Conservation (phyloP, 1,284 basidiomycete genomes). For the Calocybe gambosa region DNA sequence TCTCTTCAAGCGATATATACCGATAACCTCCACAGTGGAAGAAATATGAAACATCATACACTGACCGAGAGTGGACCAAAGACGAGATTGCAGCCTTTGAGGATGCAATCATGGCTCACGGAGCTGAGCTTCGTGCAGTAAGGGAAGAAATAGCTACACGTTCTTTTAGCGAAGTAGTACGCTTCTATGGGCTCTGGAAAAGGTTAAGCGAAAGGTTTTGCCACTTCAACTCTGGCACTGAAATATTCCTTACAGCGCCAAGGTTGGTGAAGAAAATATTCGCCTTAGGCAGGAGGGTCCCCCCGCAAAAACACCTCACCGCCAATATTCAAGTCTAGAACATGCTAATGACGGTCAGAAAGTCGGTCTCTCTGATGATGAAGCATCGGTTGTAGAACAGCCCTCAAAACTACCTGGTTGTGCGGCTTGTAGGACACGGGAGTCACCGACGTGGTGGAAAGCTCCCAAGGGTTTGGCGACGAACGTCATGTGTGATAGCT, state of each 20-base stretch:
- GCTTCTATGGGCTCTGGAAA: conserved; percentile 85
- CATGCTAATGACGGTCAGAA: conserved; percentile 33
- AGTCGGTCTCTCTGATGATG: conserved; percentile 56
- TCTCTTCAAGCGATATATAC: neutral
- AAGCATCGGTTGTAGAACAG: conserved; percentile 63
- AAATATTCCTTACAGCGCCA: conserved; percentile 36
- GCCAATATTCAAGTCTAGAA: conserved; percentile 35
- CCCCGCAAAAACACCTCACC: conserved; percentile 30
- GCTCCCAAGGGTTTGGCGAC: conserved; percentile 72
- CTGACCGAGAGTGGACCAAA: conserved; percentile 65
- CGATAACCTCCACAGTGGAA: conserved; percentile 50
- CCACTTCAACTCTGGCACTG: conserved; percentile 14
- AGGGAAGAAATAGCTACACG: conserved; percentile 70
- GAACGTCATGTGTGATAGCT: conserved; percentile 72
- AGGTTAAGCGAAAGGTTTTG: no score
- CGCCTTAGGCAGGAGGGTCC: conserved; percentile 43
- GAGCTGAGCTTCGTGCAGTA: conserved; percentile 74
- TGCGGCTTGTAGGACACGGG: conserved; percentile 73
- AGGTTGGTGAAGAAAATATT: conserved; percentile 60
- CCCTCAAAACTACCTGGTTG: conserved; percentile 57
- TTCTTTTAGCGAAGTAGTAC: conserved; percentile 71
- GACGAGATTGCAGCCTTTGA: conserved; percentile 75
- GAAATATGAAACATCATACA: conserved; percentile 58
- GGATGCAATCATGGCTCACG: conserved; percentile 62
- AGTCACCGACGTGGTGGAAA: conserved; percentile 80